Evolutionary conservation across 1,139 yeast species (phyloP), one percentile per base, ranked within the genome.

Genomic region (Pichia sorboxylosa): DNA sequence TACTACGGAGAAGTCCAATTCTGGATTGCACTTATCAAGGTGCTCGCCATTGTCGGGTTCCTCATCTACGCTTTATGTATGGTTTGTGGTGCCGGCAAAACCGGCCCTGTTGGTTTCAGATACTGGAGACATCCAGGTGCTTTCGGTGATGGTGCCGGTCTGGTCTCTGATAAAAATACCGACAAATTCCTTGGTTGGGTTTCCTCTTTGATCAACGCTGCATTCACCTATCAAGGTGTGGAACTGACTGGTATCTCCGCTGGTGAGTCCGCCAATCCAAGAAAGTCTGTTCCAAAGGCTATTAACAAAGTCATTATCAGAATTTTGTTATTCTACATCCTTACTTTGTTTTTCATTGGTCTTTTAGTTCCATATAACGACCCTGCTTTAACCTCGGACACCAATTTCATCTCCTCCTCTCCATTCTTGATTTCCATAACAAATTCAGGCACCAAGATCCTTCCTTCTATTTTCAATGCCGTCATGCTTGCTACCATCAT

Each of bases 121-220:
- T 84, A 85, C 61, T 87, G 96, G 96, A 73, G 87, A 57, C 61
- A 85, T 50, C 95, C 95, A 4, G 95, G 95, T 33, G 77, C 95
- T 2, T 83, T 69, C 75, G 85, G 83, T 41, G 65, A 60, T 3
- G 74, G 74, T 36, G 55, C 58, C 61, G 42, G 41, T 4, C 46
- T 63, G 55, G 51, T 69, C 58, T 29, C 63, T 59, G 55, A 59
- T 25, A 41, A 44, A 9, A 63, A 66, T 47, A 66, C 74, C 19
- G 80, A 64, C 33, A 62, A 79, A 50, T 77, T 79, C 49, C 46
- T 67, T 22, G 76, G 76, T 25, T 74, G 79, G 80, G 68, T 63
- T 53, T 54, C 64, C 43, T 60, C 73, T 39, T 54, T 69, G 42
- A 61, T 69, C 40, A 58, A 66, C 34, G 83, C 87, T 19, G 80